These are phyloP conservation scores for Penicillium glabrum DNA, from an alignment of 2,329 filamentous ascomycete species.

Conservation along the genomic window DNA sequence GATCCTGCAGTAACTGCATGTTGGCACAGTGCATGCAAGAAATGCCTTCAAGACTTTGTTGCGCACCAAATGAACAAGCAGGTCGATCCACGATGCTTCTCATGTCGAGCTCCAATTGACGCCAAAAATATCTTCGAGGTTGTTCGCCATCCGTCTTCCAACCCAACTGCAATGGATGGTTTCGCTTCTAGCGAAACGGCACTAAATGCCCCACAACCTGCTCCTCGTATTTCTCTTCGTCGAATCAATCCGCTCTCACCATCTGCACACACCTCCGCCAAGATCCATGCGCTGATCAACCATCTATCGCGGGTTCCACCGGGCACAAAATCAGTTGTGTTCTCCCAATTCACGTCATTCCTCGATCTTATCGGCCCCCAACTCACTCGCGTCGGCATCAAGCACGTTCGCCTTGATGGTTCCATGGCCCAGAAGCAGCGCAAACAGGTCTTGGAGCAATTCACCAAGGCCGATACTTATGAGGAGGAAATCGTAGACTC, in stretches of 20 bases:
- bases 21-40: conserved; percentile 96
- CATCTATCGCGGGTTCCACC: conserved; percentile 73
- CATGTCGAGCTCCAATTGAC: conserved; percentile 81
- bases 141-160: conserved; percentile 63
- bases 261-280: conserved; percentile 66
- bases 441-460: conserved; percentile 73
- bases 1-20: conserved; percentile 93
- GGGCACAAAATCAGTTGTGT: conserved; percentile 82
- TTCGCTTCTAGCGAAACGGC: conserved; percentile 44
- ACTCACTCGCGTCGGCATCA: conserved; percentile 68
- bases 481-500: conserved; percentile 36
- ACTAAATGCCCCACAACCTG: conserved; percentile 31
- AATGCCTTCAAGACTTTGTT: conserved; percentile 87
- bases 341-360: conserved; percentile 97
- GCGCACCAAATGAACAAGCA: conserved; percentile 78
- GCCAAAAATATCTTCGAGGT: conserved; percentile 89
- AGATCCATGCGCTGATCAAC: conserved; percentile 76
- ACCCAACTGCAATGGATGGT: conserved; percentile 45
- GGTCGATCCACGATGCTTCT: conserved; percentile 79
- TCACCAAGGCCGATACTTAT: conserved; percentile 52
- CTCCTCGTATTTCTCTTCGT: conserved; percentile 59
- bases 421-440: conserved; percentile 84
- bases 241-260: conserved; percentile 64
- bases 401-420: conserved; percentile 85
- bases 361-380: conserved; percentile 86